phyloP scores from a whole-genome alignment of 129 eudicot genomes.

The sunflower (Helianthus annuus) region HanXRQr2.0-SUNRISE NC_035445.2:115278089-115278588 shows the following conservation, averaged over 20 bases:
- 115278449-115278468: neutral
- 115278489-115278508: neutral
- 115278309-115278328: no score
- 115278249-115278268: no score
- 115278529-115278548: neutral
- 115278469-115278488: neutral
- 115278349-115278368: neutral
- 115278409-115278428: neutral
- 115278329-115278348: neutral
- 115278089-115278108: no score
- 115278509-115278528: conserved; percentile 1
- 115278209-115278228: no score
- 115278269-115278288: no score
- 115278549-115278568: neutral
- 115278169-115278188: no score
- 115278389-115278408: neutral
- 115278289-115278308: no score
- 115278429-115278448: neutral
- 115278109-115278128: no score
- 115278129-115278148: no score
- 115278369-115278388: neutral
- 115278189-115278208: no score
- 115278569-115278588: neutral
- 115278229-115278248: no score
- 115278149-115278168: no score